Evolutionary conservation across 441 rosid genomes (phyloP).

Genomic region (Erysimum pusillum): DNA sequence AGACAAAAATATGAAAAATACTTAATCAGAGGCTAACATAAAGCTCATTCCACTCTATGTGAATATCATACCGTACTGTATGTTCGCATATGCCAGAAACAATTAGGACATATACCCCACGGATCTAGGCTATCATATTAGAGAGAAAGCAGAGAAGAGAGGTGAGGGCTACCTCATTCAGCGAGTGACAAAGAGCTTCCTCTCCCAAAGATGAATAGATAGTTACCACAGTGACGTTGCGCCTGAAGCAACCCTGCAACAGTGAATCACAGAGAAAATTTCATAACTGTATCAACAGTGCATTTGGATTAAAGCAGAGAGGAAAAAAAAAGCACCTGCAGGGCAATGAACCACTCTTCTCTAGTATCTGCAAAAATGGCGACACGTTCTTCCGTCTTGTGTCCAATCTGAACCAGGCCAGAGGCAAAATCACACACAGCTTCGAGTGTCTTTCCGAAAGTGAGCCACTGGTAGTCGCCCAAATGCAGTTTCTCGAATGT

Average conservation of each 20-base stretch:
- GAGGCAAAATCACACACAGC: conserved; percentile 80
- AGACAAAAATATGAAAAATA: background rate
- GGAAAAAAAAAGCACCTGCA: conserved; percentile 67
- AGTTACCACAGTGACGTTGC: conserved; percentile 87
- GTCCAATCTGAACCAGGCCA: conserved; percentile 84
- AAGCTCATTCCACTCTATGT: background rate
- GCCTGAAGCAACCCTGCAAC: conserved; percentile 90
- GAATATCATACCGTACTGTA: conserved; percentile 1
- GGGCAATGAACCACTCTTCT: conserved; percentile 93
- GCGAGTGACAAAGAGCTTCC: conserved; percentile 92
- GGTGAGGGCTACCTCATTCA: conserved; percentile 78
- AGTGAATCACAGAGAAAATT: conserved; percentile 29
- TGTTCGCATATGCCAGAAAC: background rate
- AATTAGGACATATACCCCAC: conserved; percentile 10
- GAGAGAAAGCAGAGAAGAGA: conserved; percentile 37
- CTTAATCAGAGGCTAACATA: conserved; percentile 8
- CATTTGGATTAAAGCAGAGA: background rate
- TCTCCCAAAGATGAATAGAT: conserved; percentile 94
- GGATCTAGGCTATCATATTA: background rate
- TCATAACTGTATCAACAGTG: conserved; percentile 5
- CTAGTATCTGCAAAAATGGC: conserved; percentile 98
- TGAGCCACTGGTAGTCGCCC: conserved; percentile 93
- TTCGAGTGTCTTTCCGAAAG: conserved; percentile 67
- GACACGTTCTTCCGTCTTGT: conserved; percentile 74
- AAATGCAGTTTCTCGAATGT: conserved; percentile 92